These are phyloP conservation scores for Brasenia schreberi DNA, from an alignment of 164 flowering plant genomes.

Conservation along the genomic window DNA sequence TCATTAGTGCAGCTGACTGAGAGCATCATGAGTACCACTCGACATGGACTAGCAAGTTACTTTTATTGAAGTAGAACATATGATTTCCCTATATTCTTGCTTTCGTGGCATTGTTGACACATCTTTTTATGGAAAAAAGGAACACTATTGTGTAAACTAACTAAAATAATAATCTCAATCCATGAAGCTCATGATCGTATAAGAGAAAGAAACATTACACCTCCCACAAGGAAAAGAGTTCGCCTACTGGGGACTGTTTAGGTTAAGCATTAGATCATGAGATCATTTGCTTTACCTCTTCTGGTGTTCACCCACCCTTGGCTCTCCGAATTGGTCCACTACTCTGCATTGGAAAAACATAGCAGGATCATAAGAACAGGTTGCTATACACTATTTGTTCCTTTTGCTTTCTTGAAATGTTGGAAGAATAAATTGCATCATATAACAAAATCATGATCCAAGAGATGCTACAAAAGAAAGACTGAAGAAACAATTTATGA, in stretches of 20 bases:
- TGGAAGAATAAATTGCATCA: too few species aligned
- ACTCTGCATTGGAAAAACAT: constrained; percentile 20
- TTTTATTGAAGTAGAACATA: background rate
- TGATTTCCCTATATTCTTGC: background rate
- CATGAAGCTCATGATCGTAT: too few species aligned
- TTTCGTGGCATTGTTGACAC: background rate
- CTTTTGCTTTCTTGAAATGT: too few species aligned
- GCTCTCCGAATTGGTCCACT: constrained; percentile 88
- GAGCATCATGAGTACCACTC: background rate
- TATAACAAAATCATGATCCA: too few species aligned
- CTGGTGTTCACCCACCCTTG: constrained; percentile 94
- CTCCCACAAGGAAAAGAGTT: too few species aligned
- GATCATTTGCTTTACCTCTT: constrained; percentile 46
- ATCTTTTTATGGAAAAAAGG: background rate
- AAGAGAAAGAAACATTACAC: too few species aligned
- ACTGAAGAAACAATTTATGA: too few species aligned
- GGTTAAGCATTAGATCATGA: background rate
- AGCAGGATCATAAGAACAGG: too few species aligned
- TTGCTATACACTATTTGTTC: too few species aligned
- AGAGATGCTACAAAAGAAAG: too few species aligned
- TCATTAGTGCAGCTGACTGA: background rate
- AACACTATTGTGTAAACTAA: background rate
- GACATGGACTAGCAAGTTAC: background rate
- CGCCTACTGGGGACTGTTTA: too few species aligned
- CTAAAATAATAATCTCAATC: too few species aligned